These are phyloP conservation scores for Acanthamoeba divionensis DNA, from an alignment of 208 protist genomes.

Conservation along the genomic window DNA sequence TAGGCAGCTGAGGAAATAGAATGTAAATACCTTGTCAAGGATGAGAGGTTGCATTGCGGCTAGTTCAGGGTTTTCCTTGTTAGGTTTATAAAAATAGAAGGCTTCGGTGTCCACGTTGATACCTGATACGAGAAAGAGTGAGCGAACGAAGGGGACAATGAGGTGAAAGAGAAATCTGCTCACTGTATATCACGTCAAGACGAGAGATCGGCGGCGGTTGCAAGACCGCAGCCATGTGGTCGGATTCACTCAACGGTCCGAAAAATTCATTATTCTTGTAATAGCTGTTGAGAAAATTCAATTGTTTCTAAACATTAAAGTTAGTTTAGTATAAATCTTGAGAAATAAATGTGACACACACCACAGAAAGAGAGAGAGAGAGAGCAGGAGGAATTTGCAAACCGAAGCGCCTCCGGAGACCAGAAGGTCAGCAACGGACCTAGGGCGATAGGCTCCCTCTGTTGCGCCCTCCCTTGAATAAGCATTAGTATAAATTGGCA, in stretches of 20 bases:
- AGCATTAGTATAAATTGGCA: no score
- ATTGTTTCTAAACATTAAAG: neutral
- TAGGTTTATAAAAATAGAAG: neutral
- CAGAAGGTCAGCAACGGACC: neutral
- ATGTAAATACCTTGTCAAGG: no score
- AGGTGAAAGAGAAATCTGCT: no score
- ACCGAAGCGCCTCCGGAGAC: neutral
- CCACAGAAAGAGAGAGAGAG: neutral
- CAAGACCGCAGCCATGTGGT: neutral
- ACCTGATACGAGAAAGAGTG: neutral
- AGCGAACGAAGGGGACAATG: neutral
- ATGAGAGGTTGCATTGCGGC: neutral
- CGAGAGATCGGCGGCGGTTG: neutral
- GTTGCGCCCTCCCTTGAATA: no score
- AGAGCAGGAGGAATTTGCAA: no score
- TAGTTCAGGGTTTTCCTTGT: neutral
- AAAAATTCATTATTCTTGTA: neutral
- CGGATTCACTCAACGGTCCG: no score
- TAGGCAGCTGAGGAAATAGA: no score
- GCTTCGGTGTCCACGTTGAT: neutral
- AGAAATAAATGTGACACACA: neutral
- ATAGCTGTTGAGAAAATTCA: neutral
- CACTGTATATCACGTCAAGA: neutral
- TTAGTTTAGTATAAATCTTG: neutral
- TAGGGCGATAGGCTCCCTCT: neutral